Evolutionary conservation across 2,329 filamentous ascomycete species (phyloP).

Genomic region (Mycosphaerella arachidis): DNA sequence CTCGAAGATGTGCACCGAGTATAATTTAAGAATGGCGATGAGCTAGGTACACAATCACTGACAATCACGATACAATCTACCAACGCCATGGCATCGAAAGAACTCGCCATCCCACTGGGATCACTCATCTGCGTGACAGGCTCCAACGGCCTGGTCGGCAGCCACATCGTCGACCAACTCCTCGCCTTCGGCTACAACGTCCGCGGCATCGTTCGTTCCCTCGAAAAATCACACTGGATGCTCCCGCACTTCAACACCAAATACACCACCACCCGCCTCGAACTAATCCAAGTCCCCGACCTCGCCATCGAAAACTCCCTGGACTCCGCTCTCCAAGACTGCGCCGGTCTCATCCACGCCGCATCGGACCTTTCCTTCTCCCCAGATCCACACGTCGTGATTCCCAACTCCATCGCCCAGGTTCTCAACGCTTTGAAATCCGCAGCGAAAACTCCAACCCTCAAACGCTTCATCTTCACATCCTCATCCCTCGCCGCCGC

Average conservation of each 20-base stretch:
- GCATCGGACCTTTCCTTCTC: neutral
- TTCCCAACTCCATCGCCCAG: neutral
- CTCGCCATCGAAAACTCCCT: neutral
- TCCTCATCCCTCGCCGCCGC: slow-evolving; percentile 35
- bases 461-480: slow-evolving; percentile 42
- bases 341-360: neutral
- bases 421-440: slow-evolving; percentile 22
- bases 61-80: neutral
- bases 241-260: slow-evolving; percentile 22
- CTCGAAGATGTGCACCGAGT: neutral
- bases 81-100: neutral
- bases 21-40: neutral
- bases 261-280: slow-evolving; percentile 24
- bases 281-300: slow-evolving; percentile 30
- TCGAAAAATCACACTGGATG: slow-evolving; percentile 21
- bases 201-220: slow-evolving; percentile 23
- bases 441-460: slow-evolving; percentile 33
- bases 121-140: slow-evolving; percentile 28
- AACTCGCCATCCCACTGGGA: neutral
- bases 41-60: neutral
- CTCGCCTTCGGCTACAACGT: slow-evolving; percentile 28
- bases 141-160: slow-evolving; percentile 27
- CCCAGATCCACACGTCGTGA: neutral
- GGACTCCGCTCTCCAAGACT: neutral
- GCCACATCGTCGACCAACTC: slow-evolving; percentile 26